Conservation (phyloP, 2,329 filamentous ascomycete species). For the Fusarium proliferatum region DNA sequence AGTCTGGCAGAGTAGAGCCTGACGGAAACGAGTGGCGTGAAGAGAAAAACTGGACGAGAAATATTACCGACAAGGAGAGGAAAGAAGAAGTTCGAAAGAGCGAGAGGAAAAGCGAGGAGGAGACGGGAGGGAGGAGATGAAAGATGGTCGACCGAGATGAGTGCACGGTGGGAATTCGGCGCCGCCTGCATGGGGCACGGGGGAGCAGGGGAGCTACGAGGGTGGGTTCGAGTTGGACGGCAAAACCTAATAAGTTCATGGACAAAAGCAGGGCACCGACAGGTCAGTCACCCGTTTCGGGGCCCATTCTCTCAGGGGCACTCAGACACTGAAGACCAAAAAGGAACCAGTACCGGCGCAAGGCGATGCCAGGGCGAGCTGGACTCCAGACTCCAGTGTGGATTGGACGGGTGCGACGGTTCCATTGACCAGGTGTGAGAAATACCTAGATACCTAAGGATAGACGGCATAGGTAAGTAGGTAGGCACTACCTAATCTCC, state of each 20-base stretch:
- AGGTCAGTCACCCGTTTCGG: slow-evolving; percentile 30
- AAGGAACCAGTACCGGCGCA: slow-evolving; percentile 31
- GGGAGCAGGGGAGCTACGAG: slow-evolving; percentile 4
- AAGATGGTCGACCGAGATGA: slow-evolving; percentile 45
- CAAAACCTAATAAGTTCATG: slow-evolving; percentile 5
- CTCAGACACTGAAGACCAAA: slow-evolving; percentile 29
- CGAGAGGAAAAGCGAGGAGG: slow-evolving; percentile 41
- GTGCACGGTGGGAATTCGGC: slow-evolving; percentile 42
- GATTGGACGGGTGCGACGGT: slow-evolving; percentile 23
- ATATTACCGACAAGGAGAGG: slow-evolving; percentile 44
- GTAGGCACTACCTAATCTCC: slow-evolving; percentile 29
- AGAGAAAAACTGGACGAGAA: slow-evolving; percentile 49
- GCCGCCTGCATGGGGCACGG: slow-evolving; percentile 30
- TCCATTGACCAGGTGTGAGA: slow-evolving; percentile 26
- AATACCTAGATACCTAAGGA: not conserved
- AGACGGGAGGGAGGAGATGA: slow-evolving; percentile 40
- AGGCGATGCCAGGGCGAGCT: slow-evolving; percentile 25
- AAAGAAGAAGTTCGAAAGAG: slow-evolving; percentile 41
- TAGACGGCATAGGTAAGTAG: slow-evolving; percentile 19
- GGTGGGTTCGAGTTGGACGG: slow-evolving; percentile 30
- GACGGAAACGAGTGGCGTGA: slow-evolving; percentile 54
- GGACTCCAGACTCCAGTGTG: not conserved
- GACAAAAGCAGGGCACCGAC: slow-evolving; percentile 36
- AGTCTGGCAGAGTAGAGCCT: slow-evolving; percentile 43
- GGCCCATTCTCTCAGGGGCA: slow-evolving; percentile 31